Evolutionary conservation across 495 filamentous ascomycete genomes (phyloP), one percentile per base, ranked within the genome.

Genomic region (Aspergillus carlsbadensis): DNA sequence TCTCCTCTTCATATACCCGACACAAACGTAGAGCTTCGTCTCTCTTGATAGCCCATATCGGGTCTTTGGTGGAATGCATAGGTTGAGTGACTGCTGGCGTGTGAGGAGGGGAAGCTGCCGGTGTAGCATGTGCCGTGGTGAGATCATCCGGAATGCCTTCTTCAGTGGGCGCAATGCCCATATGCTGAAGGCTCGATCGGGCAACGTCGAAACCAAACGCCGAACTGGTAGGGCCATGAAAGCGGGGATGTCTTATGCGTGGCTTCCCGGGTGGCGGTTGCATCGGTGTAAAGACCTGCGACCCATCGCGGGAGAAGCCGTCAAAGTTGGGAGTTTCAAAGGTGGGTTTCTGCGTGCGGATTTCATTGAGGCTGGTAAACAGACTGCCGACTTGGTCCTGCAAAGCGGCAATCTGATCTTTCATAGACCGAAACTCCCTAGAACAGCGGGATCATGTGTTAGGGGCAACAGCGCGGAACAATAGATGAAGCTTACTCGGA

Each of bases 161-260:
- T 41, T 87, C 86, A 13, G 68, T 68, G 10, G 68, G 65, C 3
- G 73, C 62, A 55, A 95, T 92, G 2, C 91, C 92, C 91, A 96
- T 95, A 54, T 84, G 90, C 59, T 93, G 88, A 20, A 96, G 72
- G 15, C 91, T 96, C 36, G 85, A 89, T 66, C 89, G 91, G 20
- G 92, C 92, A 5, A 96, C 88, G 59, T 91, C 87, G 54, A 96
- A 84, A 59, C 86, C 92, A 74, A 91, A 96, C 6, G 86, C 84
- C 8, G 86, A 88, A 73, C 90, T 93, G 0, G 90, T 96, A 2
- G 92, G 92, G 0, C 92, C 92, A 47, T 88, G 88, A 59, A 93
- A 96, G 10, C 81, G 82, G 20, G 85, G 83, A 50, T 87, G 86
- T 66, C 70, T 74, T 13, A 61, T 49, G 34, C 72, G 72, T 57